Conservation (phyloP, 768 basidiomycete species). For the Chalciporus chontae region DNA sequence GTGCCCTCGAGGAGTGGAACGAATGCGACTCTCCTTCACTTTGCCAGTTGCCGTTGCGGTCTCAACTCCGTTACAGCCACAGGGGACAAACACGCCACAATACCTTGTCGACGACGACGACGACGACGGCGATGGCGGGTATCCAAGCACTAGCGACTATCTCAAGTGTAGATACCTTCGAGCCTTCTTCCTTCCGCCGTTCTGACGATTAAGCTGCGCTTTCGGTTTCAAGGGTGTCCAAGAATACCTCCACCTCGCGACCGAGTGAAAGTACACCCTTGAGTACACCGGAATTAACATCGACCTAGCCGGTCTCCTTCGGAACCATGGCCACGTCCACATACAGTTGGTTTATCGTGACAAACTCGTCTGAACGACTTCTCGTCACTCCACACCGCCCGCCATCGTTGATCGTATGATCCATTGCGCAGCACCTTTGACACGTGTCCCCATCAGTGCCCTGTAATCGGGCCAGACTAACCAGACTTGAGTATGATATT, state of each 20-base stretch:
- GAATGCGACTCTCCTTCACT: not conserved
- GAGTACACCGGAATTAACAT: not conserved
- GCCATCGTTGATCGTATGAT: not conserved
- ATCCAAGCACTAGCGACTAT: not conserved
- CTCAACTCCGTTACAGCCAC: conserved; percentile 13
- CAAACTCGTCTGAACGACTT: not conserved
- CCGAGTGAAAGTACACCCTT: too few species aligned
- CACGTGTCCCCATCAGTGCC: not conserved
- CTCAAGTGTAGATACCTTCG: not conserved
- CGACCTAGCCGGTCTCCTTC: not conserved
- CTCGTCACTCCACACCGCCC: not conserved
- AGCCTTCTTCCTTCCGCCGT: too few species aligned
- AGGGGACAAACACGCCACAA: conserved; percentile 14
- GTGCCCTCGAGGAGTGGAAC: not conserved
- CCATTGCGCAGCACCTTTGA: not conserved
- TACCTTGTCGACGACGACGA: conserved; percentile 6
- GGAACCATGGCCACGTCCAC: too few species aligned
- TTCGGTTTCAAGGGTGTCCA: not conserved
- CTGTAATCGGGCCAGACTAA: not conserved
- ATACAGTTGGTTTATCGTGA: not conserved
- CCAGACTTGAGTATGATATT: too few species aligned
- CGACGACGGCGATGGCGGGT: conserved; percentile 1
- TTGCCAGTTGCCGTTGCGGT: conserved; percentile 6
- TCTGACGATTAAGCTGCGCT: not conserved
- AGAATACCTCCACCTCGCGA: not conserved